Base-by-base conservation (phyloP, 164 flowering plant genomes). In the Litsea cubeba region DNA sequence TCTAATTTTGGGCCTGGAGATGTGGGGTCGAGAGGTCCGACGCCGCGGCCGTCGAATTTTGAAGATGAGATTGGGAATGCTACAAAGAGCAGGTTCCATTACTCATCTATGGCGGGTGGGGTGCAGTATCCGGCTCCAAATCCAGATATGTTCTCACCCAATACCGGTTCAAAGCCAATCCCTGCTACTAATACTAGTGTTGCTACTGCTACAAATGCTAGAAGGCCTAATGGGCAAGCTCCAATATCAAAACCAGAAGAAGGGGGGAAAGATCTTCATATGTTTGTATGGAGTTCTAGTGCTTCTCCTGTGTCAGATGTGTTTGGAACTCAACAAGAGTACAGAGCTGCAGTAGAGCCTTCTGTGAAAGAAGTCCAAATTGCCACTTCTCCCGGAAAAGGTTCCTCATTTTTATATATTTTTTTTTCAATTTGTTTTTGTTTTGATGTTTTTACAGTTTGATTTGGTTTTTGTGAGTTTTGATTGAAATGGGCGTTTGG, bases 201-300 rank as follows among this genome's bases (percentile, higher is more conserved):
- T 50, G 68, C 65, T 66, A 65, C 75, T n/a, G 62, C 72, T 18
- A 26, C 72, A 11, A 14, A 69, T 46, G 50, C 54, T 70, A 88
- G 81, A 72, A 85, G 75, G 86, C 71, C 85, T 40, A 86, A 84
- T 71, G 91, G 85, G 2, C 82, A 81, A 24, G 79, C 77, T 26
- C 22, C 83, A 58, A 71, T 77, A 65, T 91, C 40, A 12, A 82
- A 81, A 63, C 54, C 74, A 1, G 89, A 86, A 15, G 97, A 83
- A 17, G 87, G 87, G n/a, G 76, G 75, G 0, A 92, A 81, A 76
- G 99, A 95, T 77, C 88, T 93, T 54, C 99, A 93, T 62, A 95
- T 95, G 99, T 95, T 95, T 81, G 98, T 95, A n/a, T 95, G 99
- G 99, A 95, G 98, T 70, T 93, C 98, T 1, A 95, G 95, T 77